Conservation (phyloP, 306 rosid genomes). For the Cucumis cinereus region DNA sequence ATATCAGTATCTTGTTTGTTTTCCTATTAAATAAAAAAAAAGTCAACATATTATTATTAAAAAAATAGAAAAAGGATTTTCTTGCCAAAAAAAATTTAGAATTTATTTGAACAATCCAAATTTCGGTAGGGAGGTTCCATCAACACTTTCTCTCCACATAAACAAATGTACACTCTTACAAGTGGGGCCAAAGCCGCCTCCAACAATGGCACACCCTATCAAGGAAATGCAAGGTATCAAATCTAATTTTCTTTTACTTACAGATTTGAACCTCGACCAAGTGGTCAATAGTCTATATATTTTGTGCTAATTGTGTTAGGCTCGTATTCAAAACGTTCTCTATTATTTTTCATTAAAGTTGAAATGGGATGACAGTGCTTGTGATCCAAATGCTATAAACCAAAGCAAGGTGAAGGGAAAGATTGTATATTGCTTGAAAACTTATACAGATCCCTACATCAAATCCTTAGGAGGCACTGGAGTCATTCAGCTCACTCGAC, state of each 20-base stretch:
- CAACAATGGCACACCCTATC: slow-evolving; percentile 10
- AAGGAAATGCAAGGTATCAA: slow-evolving; percentile 45
- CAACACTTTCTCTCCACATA: slow-evolving; percentile 46
- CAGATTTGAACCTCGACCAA: too few species aligned
- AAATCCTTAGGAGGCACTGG: slow-evolving; percentile 43
- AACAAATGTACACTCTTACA: slow-evolving; percentile 50
- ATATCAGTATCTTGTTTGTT: too few species aligned
- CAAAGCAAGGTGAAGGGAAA: slow-evolving; percentile 48
- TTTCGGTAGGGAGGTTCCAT: slow-evolving; percentile 48
- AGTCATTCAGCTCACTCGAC: slow-evolving; percentile 27
- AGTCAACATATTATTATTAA: too few species aligned
- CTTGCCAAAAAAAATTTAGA: too few species aligned
- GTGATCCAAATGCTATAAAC: slow-evolving; percentile 44
- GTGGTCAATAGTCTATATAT: too few species aligned
- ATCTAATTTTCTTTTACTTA: too few species aligned
- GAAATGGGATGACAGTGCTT: slow-evolving; percentile 30
- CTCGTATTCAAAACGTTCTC: too few species aligned
- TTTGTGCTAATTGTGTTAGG: too few species aligned
- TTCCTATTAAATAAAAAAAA: too few species aligned
- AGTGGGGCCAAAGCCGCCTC: slow-evolving; percentile 57
- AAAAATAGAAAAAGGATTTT: too few species aligned
- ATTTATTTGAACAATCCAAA: neutral
- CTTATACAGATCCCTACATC: slow-evolving; percentile 31
- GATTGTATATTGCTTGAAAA: slow-evolving; percentile 51
- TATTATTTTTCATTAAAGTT: neutral